Evolutionary conservation across 2,329 filamentous ascomycete genomes (phyloP), one percentile per base, ranked within the genome.

Genomic region (Pseudofabraea citricarpa): DNA sequence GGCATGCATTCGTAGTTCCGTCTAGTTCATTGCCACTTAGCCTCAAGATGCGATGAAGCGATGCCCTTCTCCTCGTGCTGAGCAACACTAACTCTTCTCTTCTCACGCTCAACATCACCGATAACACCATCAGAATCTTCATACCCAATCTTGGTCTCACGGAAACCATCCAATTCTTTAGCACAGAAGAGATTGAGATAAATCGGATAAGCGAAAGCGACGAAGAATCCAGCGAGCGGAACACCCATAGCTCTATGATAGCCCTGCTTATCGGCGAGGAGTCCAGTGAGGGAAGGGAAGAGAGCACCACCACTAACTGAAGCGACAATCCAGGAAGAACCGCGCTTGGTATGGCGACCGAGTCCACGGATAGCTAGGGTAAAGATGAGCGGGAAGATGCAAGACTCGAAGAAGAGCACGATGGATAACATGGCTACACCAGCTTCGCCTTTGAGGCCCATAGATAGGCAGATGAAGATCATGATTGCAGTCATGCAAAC

Each of bases 311-410:
- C 85, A 15, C 75, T 70, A 1, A 90, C 83, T 51, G 81, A 83
- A 1, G 70, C 82, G 2, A 88, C 74, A 47, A 86, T 81, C 61
- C 77, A 84, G 4, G 83, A 83, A 2, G 79, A 81, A 1, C 85
- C 86, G 48, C 84, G 75, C 71, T 90, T 90, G 29, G 82, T 85
- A 65, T 90, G 82, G 18, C 81, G 75, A 6, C 87, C 86, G 3
- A 89, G 71, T 2, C 85, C 85, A 19, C 84, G 75, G 71, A 89
- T 86, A 6, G 83, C 83, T 2, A 89, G 70, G 0, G 85, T 85
- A 19, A 90, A 79, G 57, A 90, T 90, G 19, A 85, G 89, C 0
- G 86, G 85, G 71, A 90, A 90, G 61, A 82, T 84, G 59, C 87
- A 85, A 6, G 77, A 83, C 64, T 87, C 86, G 63, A 90, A 90